Base-by-base conservation (phyloP, 495 filamentous ascomycete genomes). In the Penicillium daleae region DNA sequence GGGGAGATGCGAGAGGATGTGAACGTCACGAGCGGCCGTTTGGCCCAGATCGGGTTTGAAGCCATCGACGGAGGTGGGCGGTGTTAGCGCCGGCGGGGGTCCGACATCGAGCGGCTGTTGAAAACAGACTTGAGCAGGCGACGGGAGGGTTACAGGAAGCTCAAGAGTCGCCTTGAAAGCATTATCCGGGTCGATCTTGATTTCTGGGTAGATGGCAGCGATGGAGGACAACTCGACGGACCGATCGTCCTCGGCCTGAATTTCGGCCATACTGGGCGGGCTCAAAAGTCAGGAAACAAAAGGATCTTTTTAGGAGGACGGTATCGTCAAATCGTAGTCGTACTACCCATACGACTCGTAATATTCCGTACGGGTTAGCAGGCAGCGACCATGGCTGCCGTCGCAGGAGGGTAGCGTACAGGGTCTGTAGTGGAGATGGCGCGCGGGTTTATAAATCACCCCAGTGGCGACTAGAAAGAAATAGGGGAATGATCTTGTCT, bases 151-250 rank as follows among this genome's bases (percentile, higher is more conserved):
- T 53, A 97, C 89, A 7, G 87, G 84, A 0, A 98, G 74, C 26
- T 91, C 87, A 57, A 98, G 80, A 6, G 82, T 83, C 3, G 91
- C 87, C 53, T 81, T 83, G 71, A 88, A 89, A 2, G 84, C 84
- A 4, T 63, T 65, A 4, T 82, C 68, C 4, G 83, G 76, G 56
- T 86, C 82, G 33, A 90, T 74, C 32, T 81, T 79, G 17, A 97
- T 85, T 73, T 99, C 95, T 21, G 94, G 94, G 64, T 86, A 99
- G 64, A 99, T 98, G 67, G 93, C 90, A 15, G 83, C 80, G 48
- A 98, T 87, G n/a, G 92, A 87, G 50, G 84, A 86, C 52, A 99
- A 82, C 76, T 99, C 95, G 17, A 88, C 80, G 19, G 87, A 82
- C 57, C 95, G 91, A 62, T 90, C 85, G 68, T 92, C 90, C 24